Evolutionary conservation across 192 early-diverging fungal genomes (phyloP), one percentile per base, ranked within the genome.

Genomic region (Coemansia sp.): DNA sequence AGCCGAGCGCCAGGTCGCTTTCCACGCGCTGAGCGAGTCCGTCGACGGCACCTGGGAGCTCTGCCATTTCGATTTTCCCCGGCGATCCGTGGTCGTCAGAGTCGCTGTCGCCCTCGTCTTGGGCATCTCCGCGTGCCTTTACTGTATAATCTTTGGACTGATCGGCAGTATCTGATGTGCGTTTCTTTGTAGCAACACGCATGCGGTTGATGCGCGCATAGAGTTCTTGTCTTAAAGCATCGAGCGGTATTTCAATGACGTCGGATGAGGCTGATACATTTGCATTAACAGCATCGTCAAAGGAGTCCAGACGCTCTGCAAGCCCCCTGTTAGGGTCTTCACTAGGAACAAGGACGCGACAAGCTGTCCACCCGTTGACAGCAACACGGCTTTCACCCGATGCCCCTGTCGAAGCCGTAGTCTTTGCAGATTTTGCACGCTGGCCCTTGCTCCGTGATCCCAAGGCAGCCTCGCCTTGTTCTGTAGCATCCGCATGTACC

Each of bases 351-450:
- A 53, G 63, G 13, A 89, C 75, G 29, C 86, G 81, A 56, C 86
- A 85, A 8, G 87, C 85, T 5, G 84, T 86, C 87, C 87, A 89
- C 43, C 87, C 87, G 62, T 89, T 89, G 30, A 87, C 86, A 1
- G 86, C 85, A 2, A 87, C 86, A 4, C 83, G 75, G 42, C 74
- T 73, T 55, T 82, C 79, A 30, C 61, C 34, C 33, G 51, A 39
- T 13, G 29, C 6, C 33, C 34, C 51, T 20, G 55, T 9, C 16
- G 53, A 29, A 33, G 53, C 7, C 31, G 18, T 33, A 13, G 15
- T 26, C 48, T 51, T 51, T 26, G 64, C 53, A 7, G 30, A 0
- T 42, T 46, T 67, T 55, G 45, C 42, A 16, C 48, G 28, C 2
- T 28, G 51, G 20, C 28, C 18, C 26, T 28, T 25, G 7, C 28